Conservation (phyloP, 108 stramenopile species). For the Nitzschia sp. region DNA sequence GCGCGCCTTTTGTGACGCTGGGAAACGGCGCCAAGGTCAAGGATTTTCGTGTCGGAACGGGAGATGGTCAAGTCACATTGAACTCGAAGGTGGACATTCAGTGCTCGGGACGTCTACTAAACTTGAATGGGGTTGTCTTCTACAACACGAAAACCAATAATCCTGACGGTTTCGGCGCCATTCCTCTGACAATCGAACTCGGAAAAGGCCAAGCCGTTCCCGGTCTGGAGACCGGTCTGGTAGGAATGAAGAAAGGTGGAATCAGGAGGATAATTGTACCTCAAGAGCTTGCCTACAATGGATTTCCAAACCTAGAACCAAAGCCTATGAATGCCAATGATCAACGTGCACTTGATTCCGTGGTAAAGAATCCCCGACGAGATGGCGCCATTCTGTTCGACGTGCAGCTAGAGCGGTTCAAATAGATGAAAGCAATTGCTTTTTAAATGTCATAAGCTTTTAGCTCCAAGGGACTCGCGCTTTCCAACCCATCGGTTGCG, state of each 20-base stretch:
- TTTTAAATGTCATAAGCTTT: conserved; percentile 3
- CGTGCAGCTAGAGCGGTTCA: conserved; percentile 64
- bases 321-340: conserved; percentile 57
- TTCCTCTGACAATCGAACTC: conserved; percentile 52
- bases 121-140: conserved; percentile 73
- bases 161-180: conserved; percentile 70
- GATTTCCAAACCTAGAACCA: conserved; percentile 56
- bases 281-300: conserved; percentile 49
- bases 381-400: conserved; percentile 73
- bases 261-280: conserved; percentile 69
- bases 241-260: conserved; percentile 60
- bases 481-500: too few relatives aligned
- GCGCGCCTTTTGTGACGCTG: conserved; percentile 44
- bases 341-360: conserved; percentile 66
- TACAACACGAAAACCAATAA: conserved; percentile 77
- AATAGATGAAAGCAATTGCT: conserved; percentile 24
- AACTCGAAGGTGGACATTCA: conserved; percentile 49
- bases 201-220: conserved; percentile 61
- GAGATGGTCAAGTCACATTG: conserved; percentile 26
- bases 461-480: too few relatives aligned
- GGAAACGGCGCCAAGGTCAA: conserved; percentile 69
- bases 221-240: conserved; percentile 59
- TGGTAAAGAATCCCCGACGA: conserved; percentile 65
- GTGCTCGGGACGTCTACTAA: conserved; percentile 59
- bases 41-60: conserved; percentile 51